Percentiles rank a stretch among this genome's conserved stretches.
Evolutionary conservation across 2,329 filamentous ascomycete genomes (phyloP).

Genomic region (Didymellaceae sp.): DNA sequence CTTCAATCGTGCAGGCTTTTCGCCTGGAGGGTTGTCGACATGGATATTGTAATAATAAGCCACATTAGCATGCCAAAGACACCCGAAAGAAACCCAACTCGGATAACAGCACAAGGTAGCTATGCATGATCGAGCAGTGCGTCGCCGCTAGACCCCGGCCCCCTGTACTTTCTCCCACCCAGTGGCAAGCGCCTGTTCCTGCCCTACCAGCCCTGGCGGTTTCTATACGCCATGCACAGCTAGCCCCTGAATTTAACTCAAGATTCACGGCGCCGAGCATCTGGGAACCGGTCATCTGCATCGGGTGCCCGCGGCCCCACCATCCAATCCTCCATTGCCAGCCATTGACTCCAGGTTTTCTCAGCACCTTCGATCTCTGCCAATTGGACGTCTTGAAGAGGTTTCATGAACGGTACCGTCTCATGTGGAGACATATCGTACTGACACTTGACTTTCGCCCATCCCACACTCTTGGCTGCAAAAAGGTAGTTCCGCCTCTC

Average conservation of each 20-base stretch:
- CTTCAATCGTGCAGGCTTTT: constrained; percentile 7
- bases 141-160: constrained; percentile 24
- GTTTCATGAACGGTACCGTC: constrained; percentile 84
- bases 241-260: constrained; percentile 29
- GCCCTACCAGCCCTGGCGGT: constrained; percentile 16
- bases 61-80: constrained; percentile 12
- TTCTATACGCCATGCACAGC: constrained; percentile 28
- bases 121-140: constrained; percentile 14
- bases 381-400: constrained; percentile 76
- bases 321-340: constrained; percentile 99
- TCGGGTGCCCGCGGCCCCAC: constrained; percentile 77
- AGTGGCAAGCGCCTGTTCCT: constrained; percentile 13
- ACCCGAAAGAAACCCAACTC: constrained; percentile 7
- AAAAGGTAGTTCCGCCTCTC: constrained; percentile 96
- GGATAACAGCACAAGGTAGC: neutral
- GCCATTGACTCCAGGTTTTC: constrained; percentile 88
- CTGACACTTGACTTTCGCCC: constrained; percentile 85
- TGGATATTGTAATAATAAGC: constrained; percentile 5
- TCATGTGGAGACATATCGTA: constrained; percentile 89
- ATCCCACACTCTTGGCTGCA: constrained; percentile 88
- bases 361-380: constrained; percentile 85
- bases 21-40: constrained; percentile 1
- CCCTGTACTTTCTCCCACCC: constrained; percentile 15
- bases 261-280: constrained; percentile 31
- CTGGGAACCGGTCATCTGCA: constrained; percentile 36